Evolutionary conservation across 257 asterid species (phyloP).

Genomic region (Lantana camara): DNA sequence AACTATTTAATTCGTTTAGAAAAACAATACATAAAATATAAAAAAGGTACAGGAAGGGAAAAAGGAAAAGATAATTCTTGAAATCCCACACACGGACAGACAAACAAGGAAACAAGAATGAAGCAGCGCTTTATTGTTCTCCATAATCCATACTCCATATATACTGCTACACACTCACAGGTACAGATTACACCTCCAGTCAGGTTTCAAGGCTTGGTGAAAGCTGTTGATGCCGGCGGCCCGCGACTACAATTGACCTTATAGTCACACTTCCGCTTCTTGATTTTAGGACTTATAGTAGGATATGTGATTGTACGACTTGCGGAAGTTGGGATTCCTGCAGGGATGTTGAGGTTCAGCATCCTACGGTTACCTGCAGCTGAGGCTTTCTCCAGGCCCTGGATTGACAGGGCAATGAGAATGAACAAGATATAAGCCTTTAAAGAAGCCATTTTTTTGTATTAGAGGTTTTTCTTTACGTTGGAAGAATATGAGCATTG

Average conservation of each 20-base stretch:
- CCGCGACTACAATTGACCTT: too few species aligned
- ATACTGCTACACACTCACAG: not conserved
- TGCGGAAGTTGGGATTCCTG: too few species aligned
- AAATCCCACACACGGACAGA: not conserved
- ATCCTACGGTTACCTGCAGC: constrained; percentile 33
- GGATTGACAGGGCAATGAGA: constrained; percentile 25
- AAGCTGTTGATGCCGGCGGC: too few species aligned
- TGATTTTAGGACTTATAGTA: too few species aligned
- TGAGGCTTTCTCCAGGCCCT: not conserved
- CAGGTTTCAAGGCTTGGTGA: constrained; percentile 17
- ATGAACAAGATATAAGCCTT: constrained; percentile 24
- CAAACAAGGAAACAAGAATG: not conserved
- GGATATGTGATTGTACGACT: too few species aligned
- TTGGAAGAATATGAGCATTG: not conserved
- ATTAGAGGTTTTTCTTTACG: not conserved
- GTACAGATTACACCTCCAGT: not conserved
- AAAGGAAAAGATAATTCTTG: not conserved
- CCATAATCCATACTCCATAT: not conserved
- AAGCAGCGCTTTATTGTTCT: too few species aligned
- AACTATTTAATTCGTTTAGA: too few species aligned
- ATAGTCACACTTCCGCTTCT: too few species aligned
- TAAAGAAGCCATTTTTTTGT: constrained; percentile 27
- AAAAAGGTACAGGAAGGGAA: too few species aligned
- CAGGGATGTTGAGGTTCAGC: constrained; percentile 17
- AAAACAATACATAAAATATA: not conserved